phyloP scores from a whole-genome alignment of 2,329 filamentous ascomycete genomes.

The Neofusicoccum kwambonambiense region DNA sequence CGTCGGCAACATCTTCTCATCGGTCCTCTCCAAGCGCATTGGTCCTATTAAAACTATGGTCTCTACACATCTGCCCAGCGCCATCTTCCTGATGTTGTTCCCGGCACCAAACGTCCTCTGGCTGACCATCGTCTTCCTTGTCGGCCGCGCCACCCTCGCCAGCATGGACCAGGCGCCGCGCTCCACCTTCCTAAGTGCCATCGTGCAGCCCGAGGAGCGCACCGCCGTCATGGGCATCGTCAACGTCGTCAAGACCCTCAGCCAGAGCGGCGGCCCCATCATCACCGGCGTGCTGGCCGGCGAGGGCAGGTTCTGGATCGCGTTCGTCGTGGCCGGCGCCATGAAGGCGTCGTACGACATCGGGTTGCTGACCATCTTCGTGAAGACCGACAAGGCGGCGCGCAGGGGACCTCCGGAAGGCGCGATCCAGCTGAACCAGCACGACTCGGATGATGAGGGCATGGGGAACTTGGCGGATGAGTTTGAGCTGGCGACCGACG shows the following conservation, averaged over 20 bases:
- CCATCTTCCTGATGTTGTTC: conserved; percentile 35
- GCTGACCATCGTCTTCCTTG: conserved; percentile 32
- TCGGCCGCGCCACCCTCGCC: conserved; percentile 32
- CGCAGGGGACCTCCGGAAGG: neutral
- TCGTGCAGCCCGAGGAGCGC: conserved; percentile 35
- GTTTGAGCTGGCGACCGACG: neutral
- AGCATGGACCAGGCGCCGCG: conserved; percentile 42
- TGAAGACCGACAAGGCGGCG: conserved; percentile 26
- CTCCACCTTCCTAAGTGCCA: conserved; percentile 34
- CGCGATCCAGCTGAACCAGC: neutral
- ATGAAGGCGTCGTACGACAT: conserved; percentile 38
- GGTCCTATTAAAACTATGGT: conserved; percentile 51
- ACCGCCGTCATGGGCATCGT: conserved; percentile 42
- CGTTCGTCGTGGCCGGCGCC: conserved; percentile 38
- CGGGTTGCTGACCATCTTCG: conserved; percentile 35
- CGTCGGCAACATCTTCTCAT: conserved; percentile 51
- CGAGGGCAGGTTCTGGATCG: conserved; percentile 36
- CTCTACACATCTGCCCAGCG: conserved; percentile 36
- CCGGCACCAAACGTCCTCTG: conserved; percentile 20
- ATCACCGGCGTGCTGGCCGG: conserved; percentile 38
- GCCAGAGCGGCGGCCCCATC: conserved; percentile 32
- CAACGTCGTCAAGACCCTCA: conserved; percentile 38
- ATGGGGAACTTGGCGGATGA: neutral
- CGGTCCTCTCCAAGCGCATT: conserved; percentile 64
- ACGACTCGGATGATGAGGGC: neutral